phyloP scores from a whole-genome alignment of 805 yeast species.

The Lipomyces kockii region DNA sequence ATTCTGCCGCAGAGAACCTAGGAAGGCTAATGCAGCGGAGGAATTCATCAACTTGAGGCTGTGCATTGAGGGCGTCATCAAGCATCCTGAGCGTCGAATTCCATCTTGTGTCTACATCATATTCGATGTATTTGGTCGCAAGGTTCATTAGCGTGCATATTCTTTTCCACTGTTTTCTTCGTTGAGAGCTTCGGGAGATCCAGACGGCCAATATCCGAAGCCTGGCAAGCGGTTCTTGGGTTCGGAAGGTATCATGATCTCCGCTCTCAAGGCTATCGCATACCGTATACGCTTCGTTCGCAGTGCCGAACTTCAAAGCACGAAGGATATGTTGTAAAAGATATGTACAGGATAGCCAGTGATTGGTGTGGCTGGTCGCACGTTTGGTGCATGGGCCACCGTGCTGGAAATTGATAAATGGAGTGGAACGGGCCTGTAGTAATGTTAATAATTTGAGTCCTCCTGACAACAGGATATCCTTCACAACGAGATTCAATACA shows the following conservation, averaged over 20 bases:
- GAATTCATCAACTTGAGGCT: background rate
- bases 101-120: background rate
- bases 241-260: background rate
- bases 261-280: background rate
- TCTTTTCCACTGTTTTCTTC: conserved; percentile 2
- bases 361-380: no score
- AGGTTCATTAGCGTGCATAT: no score
- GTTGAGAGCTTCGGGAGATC: conserved; percentile 4
- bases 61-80: background rate
- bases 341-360: no score
- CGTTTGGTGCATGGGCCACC: no score
- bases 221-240: background rate
- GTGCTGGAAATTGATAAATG: no score
- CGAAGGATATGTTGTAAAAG: no score
- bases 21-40: background rate
- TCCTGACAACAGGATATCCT: no score
- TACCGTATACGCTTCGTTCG: background rate
- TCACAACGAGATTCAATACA: conserved; percentile 1
- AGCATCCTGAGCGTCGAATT: no score
- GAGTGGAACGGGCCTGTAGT: no score
- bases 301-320: background rate
- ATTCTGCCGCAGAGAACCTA: background rate
- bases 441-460: no score
- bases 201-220: conserved; percentile 4
- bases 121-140: background rate